Percentiles rank a stretch among this genome's conserved stretches.
These are phyloP conservation scores for Cruciata laevipes DNA, from an alignment of 257 asterid species.

Conservation along the genomic window DNA sequence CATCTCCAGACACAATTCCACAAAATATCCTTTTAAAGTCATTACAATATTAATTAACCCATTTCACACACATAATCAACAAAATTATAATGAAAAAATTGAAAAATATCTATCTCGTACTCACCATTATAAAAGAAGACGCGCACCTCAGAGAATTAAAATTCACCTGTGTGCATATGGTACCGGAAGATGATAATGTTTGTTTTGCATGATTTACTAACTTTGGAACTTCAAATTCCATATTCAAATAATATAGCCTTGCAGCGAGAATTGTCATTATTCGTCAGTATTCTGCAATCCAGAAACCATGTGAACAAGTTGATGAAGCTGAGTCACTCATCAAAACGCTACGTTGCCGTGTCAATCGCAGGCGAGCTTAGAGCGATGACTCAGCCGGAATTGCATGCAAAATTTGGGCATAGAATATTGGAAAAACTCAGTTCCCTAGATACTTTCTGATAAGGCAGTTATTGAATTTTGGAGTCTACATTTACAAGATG, in stretches of 20 bases:
- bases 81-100: no score
- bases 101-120: no score
- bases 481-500: no score
- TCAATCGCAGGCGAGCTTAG: neutral
- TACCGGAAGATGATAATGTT: neutral
- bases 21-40: no score
- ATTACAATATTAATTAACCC: no score
- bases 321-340: neutral
- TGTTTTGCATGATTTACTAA: neutral
- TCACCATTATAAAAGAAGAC: no score
- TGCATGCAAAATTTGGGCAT: neutral
- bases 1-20: no score
- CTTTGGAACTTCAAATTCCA: neutral
- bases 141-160: no score
- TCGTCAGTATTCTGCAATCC: no score
- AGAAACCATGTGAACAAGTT: neutral
- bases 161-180: no score
- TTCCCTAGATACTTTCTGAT: neutral
- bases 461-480: neutral
- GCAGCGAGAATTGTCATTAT: neutral
- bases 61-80: no score
- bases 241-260: neutral
- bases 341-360: neutral
- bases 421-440: neutral
- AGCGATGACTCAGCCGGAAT: neutral